Percentiles rank a stretch among this genome's conserved stretches.
phyloP scores from a whole-genome alignment of 495 filamentous ascomycete species.

The Penicillium manginii region DNA sequence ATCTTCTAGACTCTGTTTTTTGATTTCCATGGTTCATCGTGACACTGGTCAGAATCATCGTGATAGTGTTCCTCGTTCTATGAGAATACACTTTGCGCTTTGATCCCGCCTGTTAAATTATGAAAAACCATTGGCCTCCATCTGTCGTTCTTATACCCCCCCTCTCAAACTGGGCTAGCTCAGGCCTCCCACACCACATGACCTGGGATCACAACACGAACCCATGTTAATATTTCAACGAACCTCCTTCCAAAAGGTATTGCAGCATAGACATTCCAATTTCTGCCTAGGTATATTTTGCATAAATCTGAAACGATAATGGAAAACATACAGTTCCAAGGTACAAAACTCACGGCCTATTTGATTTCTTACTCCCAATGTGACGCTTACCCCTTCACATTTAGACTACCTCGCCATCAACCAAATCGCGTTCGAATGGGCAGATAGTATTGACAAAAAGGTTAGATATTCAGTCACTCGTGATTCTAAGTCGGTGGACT shows the following conservation, averaged over 20 bases:
- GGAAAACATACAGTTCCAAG: slow-evolving; percentile 3
- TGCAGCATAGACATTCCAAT: no score
- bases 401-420: slow-evolving; percentile 9
- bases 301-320: not conserved
- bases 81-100: not conserved
- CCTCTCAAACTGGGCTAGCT: not conserved
- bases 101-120: not conserved
- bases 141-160: not conserved
- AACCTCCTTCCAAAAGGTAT: no score
- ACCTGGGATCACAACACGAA: no score
- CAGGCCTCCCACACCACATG: not conserved
- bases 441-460: slow-evolving; percentile 18
- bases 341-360: not conserved
- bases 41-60: no score
- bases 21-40: no score
- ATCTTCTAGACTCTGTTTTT: no score
- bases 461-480: not conserved
- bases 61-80: no score
- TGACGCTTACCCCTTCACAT: not conserved
- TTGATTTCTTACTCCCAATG: not conserved
- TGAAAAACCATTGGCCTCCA: not conserved
- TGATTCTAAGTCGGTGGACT: not conserved
- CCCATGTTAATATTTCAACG: no score
- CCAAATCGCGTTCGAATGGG: slow-evolving; percentile 11
- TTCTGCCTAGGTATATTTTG: no score